Conservation (phyloP, 495 filamentous ascomycete genomes). For the Elasticomyces elasticus region DNA sequence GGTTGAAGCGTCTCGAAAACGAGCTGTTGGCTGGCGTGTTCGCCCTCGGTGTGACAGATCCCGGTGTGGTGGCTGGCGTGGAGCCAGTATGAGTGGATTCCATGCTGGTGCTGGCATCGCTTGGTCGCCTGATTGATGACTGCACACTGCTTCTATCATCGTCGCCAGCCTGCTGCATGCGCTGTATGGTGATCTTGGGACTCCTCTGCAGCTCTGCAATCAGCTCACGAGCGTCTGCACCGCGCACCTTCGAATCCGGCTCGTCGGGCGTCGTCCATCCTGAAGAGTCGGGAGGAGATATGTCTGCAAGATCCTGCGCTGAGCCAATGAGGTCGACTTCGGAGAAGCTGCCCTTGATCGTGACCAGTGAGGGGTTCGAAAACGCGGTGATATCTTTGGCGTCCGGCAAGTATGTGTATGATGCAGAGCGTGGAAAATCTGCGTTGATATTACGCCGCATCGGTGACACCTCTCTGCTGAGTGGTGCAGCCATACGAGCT, state of each 20-base stretch:
- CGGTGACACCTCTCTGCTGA: background rate
- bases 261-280: constrained; percentile 22
- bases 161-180: background rate
- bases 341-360: constrained; percentile 19
- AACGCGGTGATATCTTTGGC: constrained; percentile 3
- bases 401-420: constrained; percentile 20
- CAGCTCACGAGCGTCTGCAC: background rate
- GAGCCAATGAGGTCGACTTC: constrained; percentile 12
- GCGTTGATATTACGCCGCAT: background rate
- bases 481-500: background rate
- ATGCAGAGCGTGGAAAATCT: constrained; percentile 22
- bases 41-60: constrained; percentile 6
- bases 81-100: constrained; percentile 5
- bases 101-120: constrained; percentile 6
- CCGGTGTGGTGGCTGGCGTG: constrained; percentile 7
- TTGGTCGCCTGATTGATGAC: background rate
- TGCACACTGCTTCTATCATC: constrained; percentile 10
- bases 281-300: constrained; percentile 17
- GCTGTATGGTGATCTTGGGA: constrained; percentile 9
- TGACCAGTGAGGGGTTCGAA: constrained; percentile 1
- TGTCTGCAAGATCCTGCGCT: constrained; percentile 3
- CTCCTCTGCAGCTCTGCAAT: constrained; percentile 19
- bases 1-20: constrained; percentile 10
- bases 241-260: constrained; percentile 7
- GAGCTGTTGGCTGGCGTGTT: constrained; percentile 1